A percentile compares a stretch with the other conserved stretches of the same genome.
These are phyloP conservation scores for Fragilaria crotonensis DNA, from an alignment of 108 stramenopile species.

Conservation along the genomic window DNA sequence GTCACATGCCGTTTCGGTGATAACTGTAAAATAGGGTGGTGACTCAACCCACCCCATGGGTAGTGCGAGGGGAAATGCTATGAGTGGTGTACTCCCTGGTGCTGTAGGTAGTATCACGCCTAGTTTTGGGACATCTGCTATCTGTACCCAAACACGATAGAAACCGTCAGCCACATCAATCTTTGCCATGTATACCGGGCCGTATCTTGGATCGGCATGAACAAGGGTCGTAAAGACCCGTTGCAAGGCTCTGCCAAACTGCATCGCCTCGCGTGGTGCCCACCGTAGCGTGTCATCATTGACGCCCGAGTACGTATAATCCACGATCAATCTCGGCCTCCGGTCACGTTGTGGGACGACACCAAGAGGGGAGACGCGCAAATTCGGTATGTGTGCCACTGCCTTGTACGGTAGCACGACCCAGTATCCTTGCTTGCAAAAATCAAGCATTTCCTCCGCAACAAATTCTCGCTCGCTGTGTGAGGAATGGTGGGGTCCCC, in stretches of 20 bases:
- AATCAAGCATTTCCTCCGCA: conserved; percentile 8
- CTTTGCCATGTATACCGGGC: too few relatives aligned
- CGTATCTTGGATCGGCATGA: neutral
- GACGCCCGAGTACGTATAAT: conserved; percentile 18
- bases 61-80: too few relatives aligned
- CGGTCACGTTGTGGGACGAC: too few relatives aligned
- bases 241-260: conserved; percentile 10
- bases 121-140: conserved; percentile 13
- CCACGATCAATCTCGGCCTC: conserved; percentile 15
- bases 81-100: neutral
- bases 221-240: neutral
- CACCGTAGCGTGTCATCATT: conserved; percentile 11
- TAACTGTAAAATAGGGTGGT: too few relatives aligned
- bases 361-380: conserved; percentile 22
- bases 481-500: conserved; percentile 21
- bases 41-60: too few relatives aligned
- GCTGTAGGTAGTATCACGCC: conserved; percentile 6
- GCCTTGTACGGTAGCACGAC: conserved; percentile 12
- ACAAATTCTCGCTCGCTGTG: neutral
- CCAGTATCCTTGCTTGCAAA: too few relatives aligned
- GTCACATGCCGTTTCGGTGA: neutral
- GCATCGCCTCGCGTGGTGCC: conserved; percentile 10
- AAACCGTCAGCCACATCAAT: conserved; percentile 18
- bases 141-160: conserved; percentile 5
- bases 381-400: conserved; percentile 4